Conservation (phyloP, 371 early-diverging fungal species). For the Mucor plumbeus region DNA sequence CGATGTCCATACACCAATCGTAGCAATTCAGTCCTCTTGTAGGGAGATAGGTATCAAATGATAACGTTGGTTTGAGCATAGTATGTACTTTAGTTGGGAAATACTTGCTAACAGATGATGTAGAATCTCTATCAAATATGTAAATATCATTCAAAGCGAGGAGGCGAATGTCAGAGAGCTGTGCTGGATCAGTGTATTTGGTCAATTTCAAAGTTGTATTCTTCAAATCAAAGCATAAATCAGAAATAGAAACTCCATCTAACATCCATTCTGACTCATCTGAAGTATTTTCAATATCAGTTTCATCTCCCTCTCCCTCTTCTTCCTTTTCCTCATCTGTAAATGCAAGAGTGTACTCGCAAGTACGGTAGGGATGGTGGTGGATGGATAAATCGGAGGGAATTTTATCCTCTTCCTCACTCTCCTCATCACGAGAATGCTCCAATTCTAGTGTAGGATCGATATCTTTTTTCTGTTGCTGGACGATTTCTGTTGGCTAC, state of each 20-base stretch:
- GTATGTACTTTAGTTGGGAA: too few relatives aligned
- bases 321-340: slow-evolving; percentile 14
- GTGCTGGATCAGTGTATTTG: background rate
- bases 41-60: too few relatives aligned
- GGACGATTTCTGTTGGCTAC: background rate
- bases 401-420: slow-evolving; percentile 19
- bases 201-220: background rate
- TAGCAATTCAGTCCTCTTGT: background rate
- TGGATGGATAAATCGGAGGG: slow-evolving; percentile 23
- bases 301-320: background rate
- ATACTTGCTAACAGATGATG: too few relatives aligned
- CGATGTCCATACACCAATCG: slow-evolving; percentile 18
- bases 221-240: slow-evolving; percentile 15
- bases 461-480: background rate
- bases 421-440: background rate
- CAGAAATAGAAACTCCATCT: slow-evolving; percentile 12
- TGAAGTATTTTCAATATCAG: background rate
- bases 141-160: slow-evolving; percentile 20
- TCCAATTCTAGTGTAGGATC: background rate
- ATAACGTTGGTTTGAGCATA: too few relatives aligned
- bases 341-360: slow-evolving; percentile 15
- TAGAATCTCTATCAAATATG: slow-evolving; percentile 20
- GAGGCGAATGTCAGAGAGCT: slow-evolving; percentile 14
- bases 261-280: slow-evolving; percentile 11
- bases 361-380: slow-evolving; percentile 17